phyloP scores from a whole-genome alignment of 2,329 filamentous ascomycete genomes.

The Microdochium trichocladiopsis region DNA sequence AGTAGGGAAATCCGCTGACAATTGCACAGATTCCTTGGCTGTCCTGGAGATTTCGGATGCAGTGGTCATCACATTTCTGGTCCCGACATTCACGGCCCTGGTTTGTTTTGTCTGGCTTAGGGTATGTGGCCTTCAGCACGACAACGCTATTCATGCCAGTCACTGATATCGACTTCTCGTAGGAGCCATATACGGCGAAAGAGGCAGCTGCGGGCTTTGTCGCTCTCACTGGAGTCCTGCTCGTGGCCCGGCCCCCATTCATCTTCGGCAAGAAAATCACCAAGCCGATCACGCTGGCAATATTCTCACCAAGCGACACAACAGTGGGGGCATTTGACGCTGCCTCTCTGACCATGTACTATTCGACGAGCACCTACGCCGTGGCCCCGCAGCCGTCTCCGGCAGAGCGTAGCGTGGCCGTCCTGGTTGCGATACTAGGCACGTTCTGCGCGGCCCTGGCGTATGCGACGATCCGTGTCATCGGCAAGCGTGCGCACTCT shows the following conservation, averaged over 20 bases:
- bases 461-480: constrained; percentile 67
- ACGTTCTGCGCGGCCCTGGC: constrained; percentile 63
- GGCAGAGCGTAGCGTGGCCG: constrained; percentile 13
- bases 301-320: not conserved
- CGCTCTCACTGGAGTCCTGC: constrained; percentile 64
- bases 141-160: no score
- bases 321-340: not conserved
- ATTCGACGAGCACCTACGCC: not conserved
- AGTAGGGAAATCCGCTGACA: not conserved
- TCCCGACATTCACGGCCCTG: constrained; percentile 60
- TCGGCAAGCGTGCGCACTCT: constrained; percentile 68
- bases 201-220: constrained; percentile 64
- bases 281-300: not conserved
- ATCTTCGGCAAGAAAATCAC: constrained; percentile 34
- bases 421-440: constrained; percentile 58
- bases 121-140: constrained; percentile 8
- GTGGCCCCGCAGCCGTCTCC: constrained; percentile 4
- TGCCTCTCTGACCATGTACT: not conserved
- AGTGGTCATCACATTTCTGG: constrained; percentile 72
- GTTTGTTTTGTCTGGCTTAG: constrained; percentile 52
- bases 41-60: constrained; percentile 74
- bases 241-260: constrained; percentile 65
- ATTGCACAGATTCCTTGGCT: constrained; percentile 34
- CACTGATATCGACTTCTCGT: constrained; percentile 29
- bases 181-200: constrained; percentile 65